These are phyloP conservation scores for Pseudopithomyces chartarum DNA, from an alignment of 2,329 filamentous ascomycete species.

Conservation along the genomic window DNA sequence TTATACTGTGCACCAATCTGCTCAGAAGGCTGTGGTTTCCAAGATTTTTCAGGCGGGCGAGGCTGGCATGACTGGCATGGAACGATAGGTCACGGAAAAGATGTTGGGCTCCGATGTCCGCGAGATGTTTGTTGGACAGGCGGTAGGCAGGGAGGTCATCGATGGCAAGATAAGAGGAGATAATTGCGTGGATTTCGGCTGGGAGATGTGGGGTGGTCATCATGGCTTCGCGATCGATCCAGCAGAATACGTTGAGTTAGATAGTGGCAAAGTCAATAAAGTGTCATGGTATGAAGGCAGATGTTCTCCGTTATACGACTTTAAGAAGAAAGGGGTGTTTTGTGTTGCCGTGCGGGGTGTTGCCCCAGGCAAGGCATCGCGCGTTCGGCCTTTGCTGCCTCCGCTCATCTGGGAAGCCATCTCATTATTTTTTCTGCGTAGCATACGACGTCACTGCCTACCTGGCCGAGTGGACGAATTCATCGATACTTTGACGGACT, in stretches of 20 bases:
- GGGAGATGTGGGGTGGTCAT: slow-evolving; percentile 1
- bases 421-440: neutral
- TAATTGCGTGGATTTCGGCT: slow-evolving; percentile 1
- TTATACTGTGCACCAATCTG: neutral
- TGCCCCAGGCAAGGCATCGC: neutral
- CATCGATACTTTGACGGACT: neutral
- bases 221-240: too few relatives aligned
- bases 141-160: neutral
- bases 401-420: neutral
- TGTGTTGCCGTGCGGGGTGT: neutral
- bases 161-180: neutral
- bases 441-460: neutral
- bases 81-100: neutral
- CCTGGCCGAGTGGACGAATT: neutral
- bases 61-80: neutral
- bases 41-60: neutral
- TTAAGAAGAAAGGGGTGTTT: neutral
- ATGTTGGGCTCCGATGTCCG: neutral
- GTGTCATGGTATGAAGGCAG: too few relatives aligned
- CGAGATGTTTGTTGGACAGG: neutral
- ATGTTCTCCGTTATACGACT: neutral
- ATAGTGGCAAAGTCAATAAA: neutral
- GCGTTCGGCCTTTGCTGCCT: neutral
- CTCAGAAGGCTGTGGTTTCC: neutral
- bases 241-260: neutral